phyloP scores from a whole-genome alignment of 768 basidiomycete genomes.

The Tylopilus intermedius region DNA sequence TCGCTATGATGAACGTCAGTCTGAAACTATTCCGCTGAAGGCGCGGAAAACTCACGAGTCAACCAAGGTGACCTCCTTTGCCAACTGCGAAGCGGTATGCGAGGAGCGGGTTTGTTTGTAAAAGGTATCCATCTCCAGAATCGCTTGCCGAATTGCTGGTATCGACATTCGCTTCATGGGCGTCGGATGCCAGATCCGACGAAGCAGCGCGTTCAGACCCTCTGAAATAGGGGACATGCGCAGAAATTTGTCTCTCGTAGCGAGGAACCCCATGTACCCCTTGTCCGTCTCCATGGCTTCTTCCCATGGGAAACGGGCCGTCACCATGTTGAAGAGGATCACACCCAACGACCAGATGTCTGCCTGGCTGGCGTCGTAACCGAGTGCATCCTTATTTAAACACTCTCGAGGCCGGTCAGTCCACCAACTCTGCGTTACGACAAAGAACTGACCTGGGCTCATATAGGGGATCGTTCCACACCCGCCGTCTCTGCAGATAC shows the following conservation, averaged over 20 bases:
- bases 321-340: constrained; percentile 81
- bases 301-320: constrained; percentile 35
- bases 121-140: constrained; percentile 13
- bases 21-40: too few relatives aligned
- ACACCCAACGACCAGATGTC: constrained; percentile 76
- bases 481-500: constrained; percentile 44
- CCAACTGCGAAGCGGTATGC: background rate
- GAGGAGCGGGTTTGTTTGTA: background rate
- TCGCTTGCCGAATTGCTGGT: constrained; percentile 15
- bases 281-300: constrained; percentile 3
- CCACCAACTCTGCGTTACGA: background rate
- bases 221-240: constrained; percentile 9
- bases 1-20: constrained; percentile 10
- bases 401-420: constrained; percentile 43
- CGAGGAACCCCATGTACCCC: constrained; percentile 3
- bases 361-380: constrained; percentile 20
- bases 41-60: constrained; percentile 12
- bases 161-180: constrained; percentile 14
- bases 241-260: background rate
- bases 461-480: constrained; percentile 62
- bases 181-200: constrained; percentile 14
- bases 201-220: constrained; percentile 4
- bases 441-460: constrained; percentile 59
- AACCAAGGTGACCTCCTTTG: background rate
- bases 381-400: constrained; percentile 37